Evolutionary conservation across 768 basidiomycete species (phyloP), one percentile per base, ranked within the genome.

Genomic region (Pisolithus tinctorius): DNA sequence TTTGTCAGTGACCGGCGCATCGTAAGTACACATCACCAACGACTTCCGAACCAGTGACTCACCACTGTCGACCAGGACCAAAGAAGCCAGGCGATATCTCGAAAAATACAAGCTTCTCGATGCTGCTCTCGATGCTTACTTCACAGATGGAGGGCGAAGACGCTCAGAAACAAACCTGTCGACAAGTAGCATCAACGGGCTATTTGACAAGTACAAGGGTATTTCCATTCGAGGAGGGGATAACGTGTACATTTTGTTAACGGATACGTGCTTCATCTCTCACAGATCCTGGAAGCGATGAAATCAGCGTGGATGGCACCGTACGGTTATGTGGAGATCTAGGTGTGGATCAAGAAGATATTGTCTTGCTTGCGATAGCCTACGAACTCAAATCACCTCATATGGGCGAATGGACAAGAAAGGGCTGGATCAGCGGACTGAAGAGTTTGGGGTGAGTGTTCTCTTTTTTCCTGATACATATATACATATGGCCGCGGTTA

Each of bases 401-500:
- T 53, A 71, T 94, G 47, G 90, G 87, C 1, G 73, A 77, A 51
- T 95, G 90, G 84, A 74, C 72, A 30, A 76, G 71, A 56, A 71
- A 79, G 53, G 84, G 81, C 0, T 94, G 89, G 89, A 59, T 80
- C 34, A 86, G 88, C 0, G 91, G 90, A 1, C 92, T 91, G 90
- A 86, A 82, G 66, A 64, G 59, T 13, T 68, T 87, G 34, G 79
- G 84, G 87, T 88, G 59, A 52, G 84, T 69, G 43, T 36, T 14
- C 34, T 45, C 20, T 25, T 41, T 26, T 17, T 45, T 30, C 16
- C 31, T 55, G 51, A 16, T 25, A 38, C 20, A 50, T 42, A 47
- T 41, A 57, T 23, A 54, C 13, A 31, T 17, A 25, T n/a, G 20
- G 37, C 16, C 6, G 13, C 29, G 4, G 17, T 23, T 7, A 26